Conservation (phyloP, 148 eudicot genomes). For the Rhododendron kiyosumense region DNA sequence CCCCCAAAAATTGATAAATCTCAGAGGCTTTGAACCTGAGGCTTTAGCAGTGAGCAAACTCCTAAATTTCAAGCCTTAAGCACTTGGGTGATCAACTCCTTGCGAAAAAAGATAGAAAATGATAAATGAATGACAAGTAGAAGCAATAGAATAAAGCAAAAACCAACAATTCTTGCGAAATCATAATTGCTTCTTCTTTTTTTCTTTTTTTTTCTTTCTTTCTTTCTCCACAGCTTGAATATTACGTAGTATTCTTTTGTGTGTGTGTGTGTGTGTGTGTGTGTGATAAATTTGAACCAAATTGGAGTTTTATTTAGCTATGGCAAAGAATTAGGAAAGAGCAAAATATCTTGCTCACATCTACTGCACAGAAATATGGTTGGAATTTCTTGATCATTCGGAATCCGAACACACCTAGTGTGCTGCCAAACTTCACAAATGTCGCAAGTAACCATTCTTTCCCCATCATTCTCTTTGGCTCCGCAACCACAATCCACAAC, state of each 20-base stretch:
- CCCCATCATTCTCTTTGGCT: conserved; percentile 76
- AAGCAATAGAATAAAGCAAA: background rate
- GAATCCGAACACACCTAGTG: conserved; percentile 72
- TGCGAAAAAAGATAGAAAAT: too few species aligned
- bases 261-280: too few species aligned
- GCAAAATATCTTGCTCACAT: conserved; percentile 72
- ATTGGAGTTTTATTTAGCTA: conserved; percentile 7
- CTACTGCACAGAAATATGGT: conserved; percentile 66
- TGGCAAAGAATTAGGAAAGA: conserved; percentile 48
- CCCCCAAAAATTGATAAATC: too few species aligned
- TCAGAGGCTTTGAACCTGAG: too few species aligned
- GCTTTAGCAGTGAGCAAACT: too few species aligned
- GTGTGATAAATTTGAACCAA: background rate
- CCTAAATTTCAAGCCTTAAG: too few species aligned
- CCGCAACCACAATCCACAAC: conserved; percentile 79
- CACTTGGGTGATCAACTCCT: background rate
- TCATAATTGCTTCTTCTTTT: background rate
- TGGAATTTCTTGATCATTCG: conserved; percentile 66
- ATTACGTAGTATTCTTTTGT: too few species aligned
- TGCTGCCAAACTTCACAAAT: conserved; percentile 93
- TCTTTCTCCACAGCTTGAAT: background rate
- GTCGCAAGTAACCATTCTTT: conserved; percentile 87
- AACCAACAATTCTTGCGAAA: background rate
- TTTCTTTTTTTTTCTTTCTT: too few species aligned
- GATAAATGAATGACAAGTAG: background rate